These are phyloP conservation scores for Zoysia japonica DNA, from an alignment of 176 grass and related monocot species.

Conservation along the genomic window DNA sequence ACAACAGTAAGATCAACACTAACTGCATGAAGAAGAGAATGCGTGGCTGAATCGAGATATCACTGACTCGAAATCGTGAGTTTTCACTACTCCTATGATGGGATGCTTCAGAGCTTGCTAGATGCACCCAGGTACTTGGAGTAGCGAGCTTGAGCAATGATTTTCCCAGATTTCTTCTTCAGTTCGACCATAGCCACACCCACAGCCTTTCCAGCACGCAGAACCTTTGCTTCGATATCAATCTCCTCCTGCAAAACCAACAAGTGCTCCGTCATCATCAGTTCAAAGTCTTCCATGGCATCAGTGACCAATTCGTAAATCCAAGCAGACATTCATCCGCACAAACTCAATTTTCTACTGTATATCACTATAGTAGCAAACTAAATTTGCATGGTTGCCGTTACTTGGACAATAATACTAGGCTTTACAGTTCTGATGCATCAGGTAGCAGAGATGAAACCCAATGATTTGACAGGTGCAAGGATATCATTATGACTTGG, in stretches of 20 bases:
- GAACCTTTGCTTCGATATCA: slow-evolving; percentile 83
- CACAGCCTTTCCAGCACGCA: slow-evolving; percentile 76
- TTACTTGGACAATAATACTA: not conserved
- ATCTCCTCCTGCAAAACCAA: slow-evolving; percentile 72
- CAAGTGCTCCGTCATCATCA: not conserved
- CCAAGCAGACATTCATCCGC: not conserved
- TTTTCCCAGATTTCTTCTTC: slow-evolving; percentile 81
- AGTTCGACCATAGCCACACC: slow-evolving; percentile 79
- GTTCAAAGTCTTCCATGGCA: not conserved
- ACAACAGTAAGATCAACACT: no score
- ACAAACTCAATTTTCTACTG: not conserved
- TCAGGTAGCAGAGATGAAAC: not conserved
- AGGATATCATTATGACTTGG: not conserved
- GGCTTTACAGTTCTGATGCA: not conserved
- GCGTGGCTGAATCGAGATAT: no score
- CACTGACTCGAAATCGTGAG: no score
- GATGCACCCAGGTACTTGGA: slow-evolving; percentile 81
- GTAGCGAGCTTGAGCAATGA: slow-evolving; percentile 84
- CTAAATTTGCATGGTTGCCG: not conserved
- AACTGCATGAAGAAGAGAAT: no score
- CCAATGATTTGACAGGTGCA: not conserved
- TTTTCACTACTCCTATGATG: no score
- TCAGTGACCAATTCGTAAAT: not conserved
- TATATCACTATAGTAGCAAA: not conserved
- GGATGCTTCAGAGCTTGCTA: slow-evolving; percentile 58